phyloP scores from a whole-genome alignment of 2,329 filamentous ascomycete genomes.

The Alternaria atra region DNA sequence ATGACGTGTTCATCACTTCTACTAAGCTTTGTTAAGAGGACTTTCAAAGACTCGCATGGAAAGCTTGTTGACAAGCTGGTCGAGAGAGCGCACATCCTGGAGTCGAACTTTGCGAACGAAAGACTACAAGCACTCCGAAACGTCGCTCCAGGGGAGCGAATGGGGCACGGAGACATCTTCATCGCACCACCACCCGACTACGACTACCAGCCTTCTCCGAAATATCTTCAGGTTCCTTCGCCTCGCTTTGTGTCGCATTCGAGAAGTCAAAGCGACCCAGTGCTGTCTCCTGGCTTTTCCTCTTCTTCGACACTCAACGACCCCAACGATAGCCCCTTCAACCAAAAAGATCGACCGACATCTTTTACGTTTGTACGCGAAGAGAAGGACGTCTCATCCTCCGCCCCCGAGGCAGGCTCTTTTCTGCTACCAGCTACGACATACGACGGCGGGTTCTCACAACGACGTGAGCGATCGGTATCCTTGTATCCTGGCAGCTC shows the following conservation, averaged over 20 bases:
- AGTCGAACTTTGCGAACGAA: slow-evolving; percentile 46
- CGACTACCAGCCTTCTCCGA: slow-evolving; percentile 32
- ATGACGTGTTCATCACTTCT: slow-evolving; percentile 82
- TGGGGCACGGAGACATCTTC: slow-evolving; percentile 45
- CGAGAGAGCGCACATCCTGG: slow-evolving; percentile 49
- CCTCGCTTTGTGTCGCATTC: slow-evolving; percentile 24
- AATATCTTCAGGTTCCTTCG: slow-evolving; percentile 19
- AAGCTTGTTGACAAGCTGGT: slow-evolving; percentile 68
- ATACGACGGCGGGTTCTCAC: slow-evolving; percentile 26
- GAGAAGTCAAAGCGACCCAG: slow-evolving; percentile 34
- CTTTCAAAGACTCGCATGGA: slow-evolving; percentile 77
- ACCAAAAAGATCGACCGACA: slow-evolving; percentile 15
- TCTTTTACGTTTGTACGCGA: slow-evolving; percentile 25
- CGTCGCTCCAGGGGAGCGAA: slow-evolving; percentile 43
- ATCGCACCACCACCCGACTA: slow-evolving; percentile 50
- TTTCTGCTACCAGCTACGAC: slow-evolving; percentile 36
- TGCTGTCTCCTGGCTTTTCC: slow-evolving; percentile 32
- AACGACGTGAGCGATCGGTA: slow-evolving; percentile 17
- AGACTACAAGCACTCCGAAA: slow-evolving; percentile 42
- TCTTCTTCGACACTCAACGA: slow-evolving; percentile 28
- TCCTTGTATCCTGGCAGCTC: slow-evolving; percentile 21
- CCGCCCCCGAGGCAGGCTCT: slow-evolving; percentile 22
- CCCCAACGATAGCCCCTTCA: slow-evolving; percentile 19
- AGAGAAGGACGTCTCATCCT: slow-evolving; percentile 18
- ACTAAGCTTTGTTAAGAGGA: slow-evolving; percentile 80